A percentile compares a stretch with the other conserved stretches of the same genome.
phyloP scores from a whole-genome alignment of 2,329 filamentous ascomycete species.

The Ceratocystis diversiconidia region DNA sequence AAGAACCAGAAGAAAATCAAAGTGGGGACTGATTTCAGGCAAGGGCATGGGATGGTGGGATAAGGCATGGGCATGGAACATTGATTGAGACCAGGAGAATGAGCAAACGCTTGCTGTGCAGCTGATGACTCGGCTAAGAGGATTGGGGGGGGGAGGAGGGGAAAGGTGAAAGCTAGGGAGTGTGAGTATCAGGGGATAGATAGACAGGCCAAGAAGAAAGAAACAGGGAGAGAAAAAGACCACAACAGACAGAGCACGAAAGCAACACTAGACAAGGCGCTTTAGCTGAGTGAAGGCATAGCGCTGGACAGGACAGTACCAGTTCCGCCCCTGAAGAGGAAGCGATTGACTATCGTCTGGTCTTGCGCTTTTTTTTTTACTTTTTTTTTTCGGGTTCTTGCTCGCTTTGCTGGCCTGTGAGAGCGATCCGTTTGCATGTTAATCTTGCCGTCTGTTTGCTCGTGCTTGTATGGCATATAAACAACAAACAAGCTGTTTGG shows the following conservation, averaged over 20 bases:
- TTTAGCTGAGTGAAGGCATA: background rate
- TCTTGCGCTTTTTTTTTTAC: background rate
- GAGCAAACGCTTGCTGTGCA: background rate
- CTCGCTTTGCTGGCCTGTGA: too few relatives aligned
- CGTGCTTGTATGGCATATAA: background rate
- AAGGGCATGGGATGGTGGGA: background rate
- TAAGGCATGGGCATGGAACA: background rate
- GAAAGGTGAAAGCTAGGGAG: background rate
- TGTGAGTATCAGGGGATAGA: background rate
- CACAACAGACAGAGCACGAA: background rate
- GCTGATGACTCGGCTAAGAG: background rate
- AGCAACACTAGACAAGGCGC: background rate
- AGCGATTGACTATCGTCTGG: background rate
- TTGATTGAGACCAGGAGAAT: background rate
- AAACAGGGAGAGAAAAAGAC: background rate
- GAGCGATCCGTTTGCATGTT: too few relatives aligned
- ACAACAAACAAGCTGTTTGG: background rate
- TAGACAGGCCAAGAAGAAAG: background rate
- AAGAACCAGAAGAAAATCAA: background rate
- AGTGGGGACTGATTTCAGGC: background rate
- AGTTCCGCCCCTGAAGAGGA: background rate
- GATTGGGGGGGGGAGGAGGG: background rate
- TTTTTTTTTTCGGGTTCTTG: background rate
- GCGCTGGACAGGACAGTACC: background rate
- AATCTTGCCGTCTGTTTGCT: background rate